phyloP scores from a whole-genome alignment of 164 flowering plant genomes.

The Taxillus chinensis region DNA sequence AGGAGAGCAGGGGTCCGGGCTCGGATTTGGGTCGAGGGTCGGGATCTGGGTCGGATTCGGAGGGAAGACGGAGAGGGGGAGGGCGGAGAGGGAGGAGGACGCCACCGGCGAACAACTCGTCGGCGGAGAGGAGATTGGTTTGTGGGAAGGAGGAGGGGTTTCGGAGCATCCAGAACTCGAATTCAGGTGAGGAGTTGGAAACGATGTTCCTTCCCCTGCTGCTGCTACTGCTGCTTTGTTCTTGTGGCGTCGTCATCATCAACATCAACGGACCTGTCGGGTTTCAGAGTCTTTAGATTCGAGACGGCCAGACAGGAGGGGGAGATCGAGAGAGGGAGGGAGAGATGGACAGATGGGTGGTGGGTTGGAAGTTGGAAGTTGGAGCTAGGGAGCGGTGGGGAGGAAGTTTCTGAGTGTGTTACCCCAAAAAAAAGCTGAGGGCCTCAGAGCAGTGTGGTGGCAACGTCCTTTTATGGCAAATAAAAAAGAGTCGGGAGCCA shows the following conservation, averaged over 20 bases:
- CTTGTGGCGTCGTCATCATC: not conserved
- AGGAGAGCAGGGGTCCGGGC: conserved; percentile 6
- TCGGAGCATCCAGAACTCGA: conserved; percentile 77
- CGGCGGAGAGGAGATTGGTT: conserved; percentile 60
- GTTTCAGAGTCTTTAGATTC: no score
- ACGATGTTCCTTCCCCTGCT: conserved; percentile 25
- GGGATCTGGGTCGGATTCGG: not conserved
- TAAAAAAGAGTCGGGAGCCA: no score
- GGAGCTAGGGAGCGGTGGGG: no score
- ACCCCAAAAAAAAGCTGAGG: no score
- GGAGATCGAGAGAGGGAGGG: no score
- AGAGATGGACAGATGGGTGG: no score
- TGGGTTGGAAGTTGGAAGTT: no score
- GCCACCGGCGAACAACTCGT: conserved; percentile 71
- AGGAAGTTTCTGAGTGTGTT: no score
- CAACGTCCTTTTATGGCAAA: no score
- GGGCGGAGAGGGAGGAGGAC: conserved; percentile 65
- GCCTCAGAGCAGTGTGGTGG: no score
- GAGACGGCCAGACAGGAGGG: no score
- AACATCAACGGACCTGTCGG: no score
- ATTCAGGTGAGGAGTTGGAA: conserved; percentile 52
- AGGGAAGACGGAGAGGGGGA: conserved; percentile 15
- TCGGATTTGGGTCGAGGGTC: conserved; percentile 2
- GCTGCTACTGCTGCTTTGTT: conserved; percentile 15
- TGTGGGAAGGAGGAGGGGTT: conserved; percentile 51